Conservation (phyloP, 257 asterid species). For the Striga asiatica region DNA sequence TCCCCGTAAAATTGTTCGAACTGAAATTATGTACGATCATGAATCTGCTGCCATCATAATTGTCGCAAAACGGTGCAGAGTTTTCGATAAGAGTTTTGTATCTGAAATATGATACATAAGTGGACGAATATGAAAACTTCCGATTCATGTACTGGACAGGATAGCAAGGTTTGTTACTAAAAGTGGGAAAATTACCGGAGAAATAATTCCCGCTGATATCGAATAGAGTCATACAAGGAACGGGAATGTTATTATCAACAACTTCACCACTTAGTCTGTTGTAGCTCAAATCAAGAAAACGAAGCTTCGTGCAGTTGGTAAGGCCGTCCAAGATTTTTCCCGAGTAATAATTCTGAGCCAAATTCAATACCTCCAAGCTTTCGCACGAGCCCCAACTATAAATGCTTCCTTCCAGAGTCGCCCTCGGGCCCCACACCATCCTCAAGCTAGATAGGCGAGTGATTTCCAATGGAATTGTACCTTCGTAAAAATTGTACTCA, state of each 20-base stretch:
- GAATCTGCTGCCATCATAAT: conserved; percentile 27
- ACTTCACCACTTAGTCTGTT: conserved; percentile 63
- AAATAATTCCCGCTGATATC: conserved; percentile 62
- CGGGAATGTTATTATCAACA: conserved; percentile 43
- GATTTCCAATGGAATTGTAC: conserved; percentile 50
- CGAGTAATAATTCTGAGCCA: conserved; percentile 56
- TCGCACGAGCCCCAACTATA: conserved; percentile 69
- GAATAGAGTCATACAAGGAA: conserved; percentile 79
- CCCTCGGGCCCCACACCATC: conserved; percentile 86
- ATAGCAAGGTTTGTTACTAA: conserved; percentile 34
- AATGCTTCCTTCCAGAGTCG: conserved; percentile 53
- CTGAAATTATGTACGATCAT: conserved; percentile 58
- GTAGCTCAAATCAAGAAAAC: conserved; percentile 71
- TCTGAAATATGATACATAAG: conserved; percentile 45
- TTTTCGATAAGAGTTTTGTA: conserved; percentile 28
- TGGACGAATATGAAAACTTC: conserved; percentile 31
- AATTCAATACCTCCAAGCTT: conserved; percentile 66
- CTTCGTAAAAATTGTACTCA: conserved; percentile 72
- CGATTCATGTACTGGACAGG: conserved; percentile 12
- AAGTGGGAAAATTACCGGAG: conserved; percentile 69
- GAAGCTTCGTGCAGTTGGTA: conserved; percentile 61
- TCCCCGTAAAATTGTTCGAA: conserved; percentile 42
- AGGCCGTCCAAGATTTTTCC: conserved; percentile 42
- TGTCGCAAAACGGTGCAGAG: conserved; percentile 29
- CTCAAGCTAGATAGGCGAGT: conserved; percentile 53